phyloP scores from a whole-genome alignment of 768 basidiomycete species.

The Candolleomyces eurysporus region DNA sequence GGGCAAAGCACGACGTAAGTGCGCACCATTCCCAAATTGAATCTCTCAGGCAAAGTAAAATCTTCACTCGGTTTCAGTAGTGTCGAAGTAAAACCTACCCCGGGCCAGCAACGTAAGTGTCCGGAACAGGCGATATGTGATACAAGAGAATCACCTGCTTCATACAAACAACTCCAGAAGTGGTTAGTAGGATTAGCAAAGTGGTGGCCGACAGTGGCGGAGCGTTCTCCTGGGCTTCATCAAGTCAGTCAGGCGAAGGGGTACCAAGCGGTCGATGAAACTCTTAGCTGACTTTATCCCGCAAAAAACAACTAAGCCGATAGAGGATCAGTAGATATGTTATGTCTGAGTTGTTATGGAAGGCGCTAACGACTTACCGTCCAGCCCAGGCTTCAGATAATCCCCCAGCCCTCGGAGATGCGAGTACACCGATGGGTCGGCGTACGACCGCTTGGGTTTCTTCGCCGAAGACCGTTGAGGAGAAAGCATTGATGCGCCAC shows the following conservation, averaged over 20 bases:
- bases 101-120: not conserved
- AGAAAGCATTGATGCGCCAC: no score
- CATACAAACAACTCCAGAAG: constrained; percentile 74
- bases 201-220: constrained; percentile 72
- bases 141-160: constrained; percentile 46
- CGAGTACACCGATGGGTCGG: no score
- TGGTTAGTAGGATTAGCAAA: constrained; percentile 80
- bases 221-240: constrained; percentile 62
- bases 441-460: no score
- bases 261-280: constrained; percentile 11
- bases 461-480: no score
- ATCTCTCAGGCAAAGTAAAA: constrained; percentile 52
- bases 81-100: constrained; percentile 54
- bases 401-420: constrained; percentile 1
- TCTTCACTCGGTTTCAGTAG: constrained; percentile 59
- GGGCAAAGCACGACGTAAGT: no score
- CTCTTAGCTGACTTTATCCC: constrained; percentile 66
- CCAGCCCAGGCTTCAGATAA: constrained; percentile 1
- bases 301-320: constrained; percentile 66
- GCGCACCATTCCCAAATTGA: constrained; percentile 66
- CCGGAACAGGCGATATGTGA: not conserved
- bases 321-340: no score
- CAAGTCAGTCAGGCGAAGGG: not conserved
- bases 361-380: not conserved
- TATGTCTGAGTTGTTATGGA: not conserved